These are phyloP conservation scores for Lasiosphaeriaceae sp. DNA, from an alignment of 495 filamentous ascomycete genomes.

Conservation along the genomic window DNA sequence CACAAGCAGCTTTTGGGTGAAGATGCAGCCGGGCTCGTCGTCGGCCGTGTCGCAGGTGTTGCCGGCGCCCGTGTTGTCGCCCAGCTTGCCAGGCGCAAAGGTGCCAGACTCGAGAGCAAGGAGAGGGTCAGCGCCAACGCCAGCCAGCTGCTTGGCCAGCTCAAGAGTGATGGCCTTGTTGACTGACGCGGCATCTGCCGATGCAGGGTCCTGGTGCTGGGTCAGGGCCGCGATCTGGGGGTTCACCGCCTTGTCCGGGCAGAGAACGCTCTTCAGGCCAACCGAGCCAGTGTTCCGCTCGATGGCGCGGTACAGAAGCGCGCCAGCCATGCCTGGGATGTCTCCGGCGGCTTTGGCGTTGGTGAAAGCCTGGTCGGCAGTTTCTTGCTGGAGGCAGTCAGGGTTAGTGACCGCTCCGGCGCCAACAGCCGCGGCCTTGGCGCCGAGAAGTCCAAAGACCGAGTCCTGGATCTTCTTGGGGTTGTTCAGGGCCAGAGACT, in stretches of 20 bases:
- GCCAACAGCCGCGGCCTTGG: conserved; percentile 51
- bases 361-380: conserved; percentile 65
- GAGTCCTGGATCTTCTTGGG: conserved; percentile 54
- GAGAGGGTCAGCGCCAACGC: conserved; percentile 54
- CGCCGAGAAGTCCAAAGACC: conserved; percentile 61
- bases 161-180: conserved; percentile 56
- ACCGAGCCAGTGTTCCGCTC: conserved; percentile 61
- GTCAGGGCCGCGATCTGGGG: conserved; percentile 60
- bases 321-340: conserved; percentile 50
- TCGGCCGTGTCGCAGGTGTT: conserved; percentile 51
- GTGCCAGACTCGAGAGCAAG: conserved; percentile 52
- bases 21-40: conserved; percentile 57
- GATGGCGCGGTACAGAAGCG: conserved; percentile 57
- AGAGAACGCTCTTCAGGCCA: conserved; percentile 48
- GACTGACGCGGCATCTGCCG: conserved; percentile 37
- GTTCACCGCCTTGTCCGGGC: conserved; percentile 59
- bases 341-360: conserved; percentile 60
- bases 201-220: conserved; percentile 62
- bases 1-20: conserved; percentile 54
- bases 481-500: conserved; percentile 52
- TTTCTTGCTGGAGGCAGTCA: conserved; percentile 62
- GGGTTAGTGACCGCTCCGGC: conserved; percentile 52
- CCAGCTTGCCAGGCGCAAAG: conserved; percentile 53
- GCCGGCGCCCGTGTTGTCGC: conserved; percentile 52
- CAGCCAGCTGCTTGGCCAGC: conserved; percentile 52